Conservation (phyloP, 768 basidiomycete genomes). For the Megacollybia marginata region DNA sequence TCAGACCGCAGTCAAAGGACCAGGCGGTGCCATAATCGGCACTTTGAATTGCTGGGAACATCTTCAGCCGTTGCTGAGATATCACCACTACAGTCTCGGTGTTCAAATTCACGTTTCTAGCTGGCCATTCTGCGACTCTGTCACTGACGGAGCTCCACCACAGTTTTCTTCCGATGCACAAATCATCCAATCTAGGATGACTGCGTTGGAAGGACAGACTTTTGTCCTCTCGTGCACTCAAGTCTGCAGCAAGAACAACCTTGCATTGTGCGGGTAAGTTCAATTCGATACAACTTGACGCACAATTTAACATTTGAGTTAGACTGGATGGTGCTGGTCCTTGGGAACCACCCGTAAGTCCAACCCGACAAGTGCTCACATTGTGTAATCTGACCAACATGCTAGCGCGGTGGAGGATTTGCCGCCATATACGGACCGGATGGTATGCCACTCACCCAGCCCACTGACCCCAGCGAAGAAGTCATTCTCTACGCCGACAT, state of each 20-base stretch:
- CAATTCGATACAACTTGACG: background rate
- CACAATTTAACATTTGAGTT: background rate
- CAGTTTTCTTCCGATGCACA: conserved; percentile 9
- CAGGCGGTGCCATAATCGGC: conserved; percentile 5
- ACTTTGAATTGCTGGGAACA: conserved; percentile 13
- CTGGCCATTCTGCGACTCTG: conserved; percentile 9
- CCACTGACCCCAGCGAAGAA: conserved; percentile 7
- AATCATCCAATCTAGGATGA: conserved; percentile 3
- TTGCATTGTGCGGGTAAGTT: conserved; percentile 8
- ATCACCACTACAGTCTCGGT: conserved; percentile 9
- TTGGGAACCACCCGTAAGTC: conserved; percentile 8
- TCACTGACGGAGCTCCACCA: conserved; percentile 5
- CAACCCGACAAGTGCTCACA: background rate
- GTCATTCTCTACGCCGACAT: conserved; percentile 12
- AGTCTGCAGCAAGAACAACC: conserved; percentile 6
- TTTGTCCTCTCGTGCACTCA: conserved; percentile 12
- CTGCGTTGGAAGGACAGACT: conserved; percentile 11
- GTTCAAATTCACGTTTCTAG: conserved; percentile 10
- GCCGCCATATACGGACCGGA: conserved; percentile 13
- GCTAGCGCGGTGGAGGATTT: conserved; percentile 10
- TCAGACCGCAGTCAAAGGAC: conserved; percentile 9
- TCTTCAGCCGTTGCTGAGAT: conserved; percentile 11
- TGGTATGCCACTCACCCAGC: conserved; percentile 6
- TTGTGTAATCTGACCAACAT: background rate
- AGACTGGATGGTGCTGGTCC: conserved; percentile 3